Conservation (phyloP, 148 eudicot species). For the Camellia sinensis region DNA sequence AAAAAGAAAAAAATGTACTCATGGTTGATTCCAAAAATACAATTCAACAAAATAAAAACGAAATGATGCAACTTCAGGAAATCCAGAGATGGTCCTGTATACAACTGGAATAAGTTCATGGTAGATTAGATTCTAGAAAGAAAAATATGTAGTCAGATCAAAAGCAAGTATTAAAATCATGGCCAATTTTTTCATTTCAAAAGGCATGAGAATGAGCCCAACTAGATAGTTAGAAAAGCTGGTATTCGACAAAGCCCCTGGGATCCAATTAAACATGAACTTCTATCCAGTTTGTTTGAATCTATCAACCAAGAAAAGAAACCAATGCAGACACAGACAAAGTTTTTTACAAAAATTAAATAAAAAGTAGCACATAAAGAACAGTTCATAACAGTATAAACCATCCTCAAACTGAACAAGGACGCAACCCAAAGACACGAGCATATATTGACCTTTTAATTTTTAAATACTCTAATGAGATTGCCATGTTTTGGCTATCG, state of each 20-base stretch:
- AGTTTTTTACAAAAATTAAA: background rate
- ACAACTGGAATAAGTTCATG: background rate
- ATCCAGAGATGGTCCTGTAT: background rate
- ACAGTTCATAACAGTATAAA: background rate
- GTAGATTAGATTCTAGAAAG: background rate
- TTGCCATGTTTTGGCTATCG: background rate
- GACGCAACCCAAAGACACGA: background rate
- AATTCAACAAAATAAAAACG: background rate
- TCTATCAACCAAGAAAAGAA: conserved; percentile 2
- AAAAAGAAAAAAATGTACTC: background rate
- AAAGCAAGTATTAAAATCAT: background rate
- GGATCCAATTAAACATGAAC: background rate
- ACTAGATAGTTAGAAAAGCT: background rate
- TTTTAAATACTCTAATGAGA: background rate
- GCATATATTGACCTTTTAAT: background rate
- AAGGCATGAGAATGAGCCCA: background rate
- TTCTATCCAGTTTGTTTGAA: background rate
- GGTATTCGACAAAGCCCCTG: background rate
- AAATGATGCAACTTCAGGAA: background rate
- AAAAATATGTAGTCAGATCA: background rate
- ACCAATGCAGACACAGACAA: background rate
- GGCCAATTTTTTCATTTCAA: background rate
- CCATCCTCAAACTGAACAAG: background rate
- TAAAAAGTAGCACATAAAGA: background rate
- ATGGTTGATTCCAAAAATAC: background rate